Base-by-base conservation (phyloP, 192 early-diverging fungal genomes). In the Backusella psychrophila region DNA sequence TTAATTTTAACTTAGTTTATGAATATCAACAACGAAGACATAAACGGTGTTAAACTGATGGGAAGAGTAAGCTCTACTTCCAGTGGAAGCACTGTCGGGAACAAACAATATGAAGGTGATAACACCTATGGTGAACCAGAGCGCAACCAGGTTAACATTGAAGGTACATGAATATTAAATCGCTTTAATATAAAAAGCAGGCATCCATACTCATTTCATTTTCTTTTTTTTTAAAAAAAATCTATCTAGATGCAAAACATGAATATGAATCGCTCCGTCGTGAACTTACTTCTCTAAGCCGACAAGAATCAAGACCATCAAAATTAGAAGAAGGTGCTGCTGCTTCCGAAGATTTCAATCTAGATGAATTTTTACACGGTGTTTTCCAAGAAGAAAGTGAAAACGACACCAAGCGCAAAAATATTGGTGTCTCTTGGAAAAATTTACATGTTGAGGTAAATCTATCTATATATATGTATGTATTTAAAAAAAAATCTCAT, bases 351-450 rank as follows among this genome's bases (percentile, higher is more conserved):
- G 76, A 71, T 23, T 81, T 81, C 38, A 71, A 81, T 33, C 53
- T 81, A 14, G 70, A 77, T 21, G 70, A 77, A 44, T 81, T 78
- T 34, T n/a, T 81, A 34, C 67, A 72, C 21, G 59, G 69, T 72
- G 42, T 81, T 15, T 72, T 34, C 2, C 56, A 46, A 8, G 59
- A 74, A 6, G 31, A 56, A 35, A 19, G 19, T 31, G 74, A 36
- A 36, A 66, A 39, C 17, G 81, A 71, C 9, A 65, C 66, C 17
- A 80, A 87, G 52, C 75, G 39, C 9, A 82, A 78, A 31, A 66
- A 72, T 42, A 41, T 82, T 15, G 81, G 81, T 26, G 75, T 82
- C 1, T 53, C 59, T 23, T 82, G 81, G 81, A 75, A 68, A 52
- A 73, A 82, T 71, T 41, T 82, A 63, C 67, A 59, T 42, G 81